These are phyloP conservation scores for Aureobasidium sp. DNA, from an alignment of 2,329 filamentous ascomycete species.

Conservation along the genomic window DNA sequence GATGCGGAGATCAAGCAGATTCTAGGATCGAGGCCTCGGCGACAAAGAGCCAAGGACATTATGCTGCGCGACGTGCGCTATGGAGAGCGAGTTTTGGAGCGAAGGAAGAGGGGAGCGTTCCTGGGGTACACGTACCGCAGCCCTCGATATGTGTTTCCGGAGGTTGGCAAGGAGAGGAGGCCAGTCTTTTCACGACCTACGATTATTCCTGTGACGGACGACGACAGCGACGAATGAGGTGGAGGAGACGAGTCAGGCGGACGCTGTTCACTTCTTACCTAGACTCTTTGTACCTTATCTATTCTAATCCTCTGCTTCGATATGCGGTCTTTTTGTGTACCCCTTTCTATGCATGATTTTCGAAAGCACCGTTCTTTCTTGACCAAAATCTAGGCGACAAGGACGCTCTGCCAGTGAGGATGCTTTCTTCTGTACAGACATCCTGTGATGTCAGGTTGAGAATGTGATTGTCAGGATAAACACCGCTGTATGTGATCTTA, in stretches of 20 bases:
- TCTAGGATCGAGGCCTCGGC: constrained; percentile 46
- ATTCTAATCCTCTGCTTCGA: background rate
- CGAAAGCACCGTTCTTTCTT: no score
- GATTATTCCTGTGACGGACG: constrained; percentile 2
- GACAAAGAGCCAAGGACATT: constrained; percentile 74
- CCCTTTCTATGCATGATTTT: no score
- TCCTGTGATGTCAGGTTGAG: no score
- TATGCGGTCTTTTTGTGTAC: no score
- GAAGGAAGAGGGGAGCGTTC: constrained; percentile 76
- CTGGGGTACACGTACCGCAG: constrained; percentile 76
- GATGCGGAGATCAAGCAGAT: background rate
- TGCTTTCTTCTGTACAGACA: no score
- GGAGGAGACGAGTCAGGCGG: background rate
- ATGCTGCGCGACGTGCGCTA: constrained; percentile 65
- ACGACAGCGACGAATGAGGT: background rate
- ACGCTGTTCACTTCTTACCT: background rate
- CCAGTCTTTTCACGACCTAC: constrained; percentile 7
- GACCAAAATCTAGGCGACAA: no score
- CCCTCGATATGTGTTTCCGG: constrained; percentile 1
- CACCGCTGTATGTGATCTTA: no score
- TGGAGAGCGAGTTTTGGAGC: constrained; percentile 60
- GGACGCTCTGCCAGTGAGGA: no score
- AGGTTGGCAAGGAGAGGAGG: background rate
- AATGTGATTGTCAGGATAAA: no score
- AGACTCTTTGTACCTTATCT: background rate